These are phyloP conservation scores for Ilex aquifolium DNA, from an alignment of 257 asterid genomes.

Conservation along the genomic window DNA sequence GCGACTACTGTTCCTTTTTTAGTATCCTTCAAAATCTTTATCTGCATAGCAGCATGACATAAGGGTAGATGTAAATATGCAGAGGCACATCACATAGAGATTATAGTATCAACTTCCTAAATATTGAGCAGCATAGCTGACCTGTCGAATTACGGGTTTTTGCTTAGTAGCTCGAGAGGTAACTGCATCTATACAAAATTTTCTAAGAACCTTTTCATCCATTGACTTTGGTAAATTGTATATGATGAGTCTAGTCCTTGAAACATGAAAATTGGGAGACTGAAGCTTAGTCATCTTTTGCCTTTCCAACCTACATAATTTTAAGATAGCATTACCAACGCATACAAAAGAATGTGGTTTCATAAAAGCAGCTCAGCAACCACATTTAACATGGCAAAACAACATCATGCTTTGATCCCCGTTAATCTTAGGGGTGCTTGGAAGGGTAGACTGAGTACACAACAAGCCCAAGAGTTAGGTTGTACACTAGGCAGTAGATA, in stretches of 20 bases:
- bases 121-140: conserved; percentile 20
- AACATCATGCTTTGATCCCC: neutral
- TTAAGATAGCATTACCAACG: neutral
- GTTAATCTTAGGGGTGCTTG: no score
- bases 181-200: conserved; percentile 65
- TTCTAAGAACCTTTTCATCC: conserved; percentile 58
- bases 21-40: conserved; percentile 58
- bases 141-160: conserved; percentile 85
- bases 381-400: neutral
- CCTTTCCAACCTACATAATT: conserved; percentile 66
- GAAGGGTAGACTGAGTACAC: no score
- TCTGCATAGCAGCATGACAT: conserved; percentile 36
- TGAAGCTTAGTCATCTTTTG: conserved; percentile 72
- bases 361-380: neutral
- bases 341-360: neutral
- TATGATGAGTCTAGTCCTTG: conserved; percentile 80
- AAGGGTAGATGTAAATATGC: neutral
- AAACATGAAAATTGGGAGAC: conserved; percentile 88
- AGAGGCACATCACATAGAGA: neutral
- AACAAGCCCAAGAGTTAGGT: neutral
- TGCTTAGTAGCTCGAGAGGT: conserved; percentile 93
- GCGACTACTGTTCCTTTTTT: conserved; percentile 50
- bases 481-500: neutral
- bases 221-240: conserved; percentile 81
- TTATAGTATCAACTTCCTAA: neutral